Conservation (phyloP, 352 stramenopile genomes). For the Pseudoperonospora humuli region DNA sequence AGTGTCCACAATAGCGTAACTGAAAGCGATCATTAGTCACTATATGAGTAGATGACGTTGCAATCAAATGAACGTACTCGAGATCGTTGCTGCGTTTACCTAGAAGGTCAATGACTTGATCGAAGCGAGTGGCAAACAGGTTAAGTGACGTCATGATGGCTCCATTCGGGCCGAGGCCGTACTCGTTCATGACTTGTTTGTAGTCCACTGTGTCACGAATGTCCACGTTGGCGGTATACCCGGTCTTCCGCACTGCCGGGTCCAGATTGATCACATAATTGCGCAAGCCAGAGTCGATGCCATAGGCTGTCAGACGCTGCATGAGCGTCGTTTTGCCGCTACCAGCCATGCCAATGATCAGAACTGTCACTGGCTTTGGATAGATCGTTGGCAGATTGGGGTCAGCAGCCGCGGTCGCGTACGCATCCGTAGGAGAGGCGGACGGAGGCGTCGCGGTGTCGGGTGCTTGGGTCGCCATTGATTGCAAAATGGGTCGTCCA, state of each 20-base stretch:
- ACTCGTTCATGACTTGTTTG: constrained; percentile 97
- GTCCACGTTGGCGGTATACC: constrained; percentile 96
- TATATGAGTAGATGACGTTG: neutral
- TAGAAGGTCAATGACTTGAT: constrained; percentile 95
- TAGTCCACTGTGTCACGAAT: constrained; percentile 99
- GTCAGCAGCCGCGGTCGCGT: constrained; percentile 15
- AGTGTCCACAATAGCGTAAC: constrained; percentile 97
- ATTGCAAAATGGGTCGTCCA: constrained; percentile 9
- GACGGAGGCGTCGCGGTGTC: constrained; percentile 10
- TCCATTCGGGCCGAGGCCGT: constrained; percentile 97
- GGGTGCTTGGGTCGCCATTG: constrained; percentile 18
- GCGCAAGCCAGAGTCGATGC: constrained; percentile 50
- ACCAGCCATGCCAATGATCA: constrained; percentile 95
- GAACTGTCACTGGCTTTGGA: constrained; percentile 62
- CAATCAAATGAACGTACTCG: constrained; percentile 48
- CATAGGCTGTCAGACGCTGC: constrained; percentile 76
- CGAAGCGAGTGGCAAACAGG: constrained; percentile 99
- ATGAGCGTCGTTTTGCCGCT: constrained; percentile 96
- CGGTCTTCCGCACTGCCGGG: constrained; percentile 93
- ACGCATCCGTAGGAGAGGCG: constrained; percentile 5
- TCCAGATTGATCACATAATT: constrained; percentile 98
- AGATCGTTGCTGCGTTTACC: constrained; percentile 82
- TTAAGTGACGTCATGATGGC: constrained; percentile 99
- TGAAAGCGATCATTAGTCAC: constrained; percentile 5
- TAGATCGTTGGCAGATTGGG: constrained; percentile 42